Evolutionary conservation across 176 grass and related monocot species (phyloP).

Genomic region (Elymus sibiricus): DNA sequence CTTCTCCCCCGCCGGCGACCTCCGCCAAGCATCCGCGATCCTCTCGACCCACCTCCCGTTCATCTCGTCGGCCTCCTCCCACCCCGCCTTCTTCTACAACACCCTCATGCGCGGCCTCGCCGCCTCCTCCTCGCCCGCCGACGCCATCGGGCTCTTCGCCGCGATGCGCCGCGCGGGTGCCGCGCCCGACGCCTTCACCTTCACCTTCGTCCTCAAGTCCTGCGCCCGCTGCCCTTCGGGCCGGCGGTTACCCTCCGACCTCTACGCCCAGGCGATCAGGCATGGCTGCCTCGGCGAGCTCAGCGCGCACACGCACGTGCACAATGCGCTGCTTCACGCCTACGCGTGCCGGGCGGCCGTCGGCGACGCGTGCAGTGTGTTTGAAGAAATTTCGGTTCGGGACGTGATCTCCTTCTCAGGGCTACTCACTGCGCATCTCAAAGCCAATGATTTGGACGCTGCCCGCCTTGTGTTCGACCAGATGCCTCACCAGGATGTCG

Average conservation of each 20-base stretch:
- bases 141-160: constrained; percentile 38
- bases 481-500: constrained; percentile 41
- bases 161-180: constrained; percentile 37
- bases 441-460: constrained; percentile 28
- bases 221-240: constrained; percentile 3
- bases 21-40: constrained; percentile 37
- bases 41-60: constrained; percentile 42
- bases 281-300: constrained; percentile 40
- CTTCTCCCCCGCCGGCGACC: constrained; percentile 47
- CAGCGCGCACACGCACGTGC: constrained; percentile 31
- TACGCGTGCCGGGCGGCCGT: constrained; percentile 30
- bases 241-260: constrained; percentile 21
- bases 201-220: constrained; percentile 63
- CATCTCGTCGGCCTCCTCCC: constrained; percentile 22
- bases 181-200: constrained; percentile 52
- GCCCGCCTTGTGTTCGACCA: constrained; percentile 47
- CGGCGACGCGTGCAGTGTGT: constrained; percentile 27
- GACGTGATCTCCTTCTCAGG: constrained; percentile 58
- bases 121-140: constrained; percentile 19
- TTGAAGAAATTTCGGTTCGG: constrained; percentile 43
- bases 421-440: constrained; percentile 39
- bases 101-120: constrained; percentile 55
- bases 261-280: constrained; percentile 48
- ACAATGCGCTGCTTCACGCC: constrained; percentile 47
- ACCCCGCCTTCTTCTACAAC: constrained; percentile 68